Conservation (phyloP, 331 rosid genomes). For the Rhamnella rubrinervis region DNA sequence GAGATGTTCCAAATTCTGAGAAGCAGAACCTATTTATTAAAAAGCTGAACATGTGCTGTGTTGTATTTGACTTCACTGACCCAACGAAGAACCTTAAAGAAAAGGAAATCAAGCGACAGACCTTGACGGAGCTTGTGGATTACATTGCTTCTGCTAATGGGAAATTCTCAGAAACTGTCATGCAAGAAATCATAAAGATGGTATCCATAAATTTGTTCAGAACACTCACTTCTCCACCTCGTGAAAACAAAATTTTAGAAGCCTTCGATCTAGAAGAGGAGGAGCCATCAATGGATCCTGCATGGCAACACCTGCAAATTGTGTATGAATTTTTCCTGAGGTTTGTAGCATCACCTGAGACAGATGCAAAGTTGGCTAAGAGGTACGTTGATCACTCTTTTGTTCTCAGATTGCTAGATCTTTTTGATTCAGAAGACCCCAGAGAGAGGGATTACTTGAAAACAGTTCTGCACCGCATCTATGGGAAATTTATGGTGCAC, state of each 20-base stretch:
- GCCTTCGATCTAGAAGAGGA: conserved; percentile 93
- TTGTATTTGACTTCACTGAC: conserved; percentile 77
- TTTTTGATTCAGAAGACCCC: conserved; percentile 97
- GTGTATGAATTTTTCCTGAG: conserved; percentile 84
- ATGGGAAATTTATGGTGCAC: conserved; percentile 97
- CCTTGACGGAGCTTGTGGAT: conserved; percentile 88
- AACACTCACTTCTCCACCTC: conserved; percentile 68
- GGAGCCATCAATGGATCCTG: conserved; percentile 97
- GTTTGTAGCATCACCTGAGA: conserved; percentile 90
- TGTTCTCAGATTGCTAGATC: conserved; percentile 81
- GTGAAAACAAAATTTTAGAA: conserved; percentile 80
- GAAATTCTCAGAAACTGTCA: conserved; percentile 71
- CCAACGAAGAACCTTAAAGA: conserved; percentile 74
- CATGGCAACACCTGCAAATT: conserved; percentile 90
- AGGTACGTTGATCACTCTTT: conserved; percentile 89
- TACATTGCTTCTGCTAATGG: conserved; percentile 75
- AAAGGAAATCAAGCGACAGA: conserved; percentile 90
- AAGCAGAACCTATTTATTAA: conserved; percentile 74
- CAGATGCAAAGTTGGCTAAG: conserved; percentile 97
- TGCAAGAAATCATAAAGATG: conserved; percentile 82
- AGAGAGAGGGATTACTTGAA: conserved; percentile 95
- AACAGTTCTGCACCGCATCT: conserved; percentile 92
- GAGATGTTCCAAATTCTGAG: conserved; percentile 83
- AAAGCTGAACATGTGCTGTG: conserved; percentile 87
- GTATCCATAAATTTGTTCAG: conserved; percentile 83